A percentile compares a stretch with the other conserved stretches of the same genome.
Conservation (phyloP, 768 basidiomycete genomes). For the Termitomyces eurrhizus region DNA sequence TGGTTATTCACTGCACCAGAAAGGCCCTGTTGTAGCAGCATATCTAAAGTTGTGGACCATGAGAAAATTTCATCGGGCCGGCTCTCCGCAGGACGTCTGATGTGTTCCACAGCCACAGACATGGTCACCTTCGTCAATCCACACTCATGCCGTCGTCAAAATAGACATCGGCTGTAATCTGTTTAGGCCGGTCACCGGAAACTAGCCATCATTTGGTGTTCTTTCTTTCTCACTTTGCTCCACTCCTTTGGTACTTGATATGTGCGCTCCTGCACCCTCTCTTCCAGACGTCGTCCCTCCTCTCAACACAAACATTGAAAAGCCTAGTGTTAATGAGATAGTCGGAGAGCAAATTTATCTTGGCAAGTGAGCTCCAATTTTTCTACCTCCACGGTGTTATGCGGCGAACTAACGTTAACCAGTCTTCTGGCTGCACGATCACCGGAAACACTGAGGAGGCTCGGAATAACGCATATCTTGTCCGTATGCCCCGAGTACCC, state of each 20-base stretch:
- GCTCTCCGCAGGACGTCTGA: not conserved
- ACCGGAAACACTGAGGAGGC: conserved; percentile 22
- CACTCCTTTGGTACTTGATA: conserved; percentile 2
- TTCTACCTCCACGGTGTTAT: not conserved
- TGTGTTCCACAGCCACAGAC: conserved; percentile 3
- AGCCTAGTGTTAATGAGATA: conserved; percentile 30
- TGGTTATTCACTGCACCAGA: not conserved
- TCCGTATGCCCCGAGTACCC: conserved; percentile 56
- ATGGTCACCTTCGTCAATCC: not conserved
- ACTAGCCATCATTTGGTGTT: not conserved
- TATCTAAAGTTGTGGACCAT: not conserved
- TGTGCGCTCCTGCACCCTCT: not conserved
- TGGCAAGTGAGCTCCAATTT: conserved; percentile 32
- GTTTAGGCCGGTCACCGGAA: not conserved
- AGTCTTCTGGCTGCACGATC: conserved; percentile 37
- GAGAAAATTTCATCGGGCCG: not conserved
- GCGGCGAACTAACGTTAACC: conserved; percentile 1
- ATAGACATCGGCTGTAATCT: not conserved
- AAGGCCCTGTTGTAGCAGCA: not conserved
- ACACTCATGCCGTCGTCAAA: not conserved
- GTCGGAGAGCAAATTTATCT: conserved; percentile 36
- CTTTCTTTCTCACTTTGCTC: not conserved
- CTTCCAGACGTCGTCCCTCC: not conserved
- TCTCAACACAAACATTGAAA: conserved; percentile 10
- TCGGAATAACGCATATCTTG: conserved; percentile 49